Percentiles rank a stretch among this genome's conserved stretches.
Evolutionary conservation across 2,329 filamentous ascomycete genomes (phyloP).

Genomic region (Chrysoporthe puriensis): DNA sequence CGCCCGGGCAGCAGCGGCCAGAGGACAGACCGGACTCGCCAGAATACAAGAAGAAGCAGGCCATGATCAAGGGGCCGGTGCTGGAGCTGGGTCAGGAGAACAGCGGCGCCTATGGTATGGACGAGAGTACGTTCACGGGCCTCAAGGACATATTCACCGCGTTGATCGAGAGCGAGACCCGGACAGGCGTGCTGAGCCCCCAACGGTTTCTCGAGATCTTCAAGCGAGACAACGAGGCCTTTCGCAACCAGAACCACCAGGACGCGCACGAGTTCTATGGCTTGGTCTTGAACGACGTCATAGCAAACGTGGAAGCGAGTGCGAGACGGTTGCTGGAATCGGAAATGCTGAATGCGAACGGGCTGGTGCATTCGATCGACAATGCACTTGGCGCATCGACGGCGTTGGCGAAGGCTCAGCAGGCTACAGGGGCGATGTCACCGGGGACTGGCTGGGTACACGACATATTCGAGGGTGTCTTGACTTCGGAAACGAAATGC

Average conservation of each 20-base stretch:
- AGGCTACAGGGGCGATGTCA: conserved; percentile 51
- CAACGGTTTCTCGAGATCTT: conserved; percentile 93
- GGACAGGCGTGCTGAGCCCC: conserved; percentile 89
- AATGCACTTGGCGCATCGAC: conserved; percentile 44
- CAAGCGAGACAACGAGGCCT: conserved; percentile 95
- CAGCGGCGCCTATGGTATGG: conserved; percentile 81
- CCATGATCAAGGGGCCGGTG: conserved; percentile 57
- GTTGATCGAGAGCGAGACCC: conserved; percentile 77
- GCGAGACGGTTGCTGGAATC: conserved; percentile 66
- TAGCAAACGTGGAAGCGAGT: conserved; percentile 90
- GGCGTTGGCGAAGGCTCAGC: conserved; percentile 35
- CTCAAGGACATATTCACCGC: conserved; percentile 96
- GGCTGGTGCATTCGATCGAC: conserved; percentile 56
- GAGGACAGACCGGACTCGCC: conserved; percentile 95
- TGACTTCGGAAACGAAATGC: conserved; percentile 96
- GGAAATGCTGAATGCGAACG: conserved; percentile 46
- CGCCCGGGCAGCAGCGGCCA: conserved; percentile 62
- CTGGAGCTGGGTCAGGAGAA: conserved; percentile 81
- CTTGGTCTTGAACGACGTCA: conserved; percentile 91
- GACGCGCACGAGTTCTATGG: conserved; percentile 98
- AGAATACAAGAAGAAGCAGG: conserved; percentile 97
- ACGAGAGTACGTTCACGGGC: conserved; percentile 91
- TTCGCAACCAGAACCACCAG: conserved; percentile 95
- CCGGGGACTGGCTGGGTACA: conserved; percentile 87
- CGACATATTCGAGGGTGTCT: conserved; percentile 90